These are phyloP conservation scores for Silene conica DNA, from an alignment of 148 eudicot species.

Conservation along the genomic window DNA sequence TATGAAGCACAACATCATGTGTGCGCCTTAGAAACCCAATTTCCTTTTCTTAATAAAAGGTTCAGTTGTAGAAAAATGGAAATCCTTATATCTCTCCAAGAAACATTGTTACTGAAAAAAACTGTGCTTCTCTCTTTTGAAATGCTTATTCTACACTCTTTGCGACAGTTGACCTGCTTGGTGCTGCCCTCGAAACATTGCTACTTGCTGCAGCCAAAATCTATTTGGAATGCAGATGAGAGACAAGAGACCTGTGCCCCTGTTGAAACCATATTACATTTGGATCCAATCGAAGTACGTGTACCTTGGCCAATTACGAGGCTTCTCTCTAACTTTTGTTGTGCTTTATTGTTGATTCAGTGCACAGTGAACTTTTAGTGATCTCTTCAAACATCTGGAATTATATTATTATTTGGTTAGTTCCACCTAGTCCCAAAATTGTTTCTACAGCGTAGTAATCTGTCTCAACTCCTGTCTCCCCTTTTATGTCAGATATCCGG, in stretches of 20 bases:
- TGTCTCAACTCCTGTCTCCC: not conserved
- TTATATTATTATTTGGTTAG: not conserved
- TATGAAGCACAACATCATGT: not conserved
- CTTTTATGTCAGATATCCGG: not conserved
- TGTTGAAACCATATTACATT: constrained; percentile 77
- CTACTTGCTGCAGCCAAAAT: constrained; percentile 60
- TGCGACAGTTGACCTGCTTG: constrained; percentile 85
- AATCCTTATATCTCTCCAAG: not conserved
- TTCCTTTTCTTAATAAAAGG: no score
- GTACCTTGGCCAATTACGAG: not conserved
- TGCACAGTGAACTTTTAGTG: not conserved
- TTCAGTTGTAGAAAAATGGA: not conserved
- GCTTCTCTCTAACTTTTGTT: not conserved
- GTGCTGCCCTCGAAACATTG: constrained; percentile 67
- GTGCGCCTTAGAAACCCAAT: not conserved
- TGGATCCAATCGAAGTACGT: constrained; percentile 86
- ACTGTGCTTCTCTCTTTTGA: not conserved
- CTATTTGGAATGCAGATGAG: constrained; percentile 88
- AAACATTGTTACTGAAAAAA: not conserved
- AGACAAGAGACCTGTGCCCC: constrained; percentile 52
- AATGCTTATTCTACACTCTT: constrained; percentile 20
- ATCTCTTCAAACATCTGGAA: not conserved
- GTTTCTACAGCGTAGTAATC: not conserved
- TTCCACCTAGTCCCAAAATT: not conserved
- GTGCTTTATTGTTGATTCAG: not conserved